Evolutionary conservation across 192 early-diverging fungal genomes (phyloP), one percentile per base, ranked within the genome.

Genomic region (Kappamyces sp.): DNA sequence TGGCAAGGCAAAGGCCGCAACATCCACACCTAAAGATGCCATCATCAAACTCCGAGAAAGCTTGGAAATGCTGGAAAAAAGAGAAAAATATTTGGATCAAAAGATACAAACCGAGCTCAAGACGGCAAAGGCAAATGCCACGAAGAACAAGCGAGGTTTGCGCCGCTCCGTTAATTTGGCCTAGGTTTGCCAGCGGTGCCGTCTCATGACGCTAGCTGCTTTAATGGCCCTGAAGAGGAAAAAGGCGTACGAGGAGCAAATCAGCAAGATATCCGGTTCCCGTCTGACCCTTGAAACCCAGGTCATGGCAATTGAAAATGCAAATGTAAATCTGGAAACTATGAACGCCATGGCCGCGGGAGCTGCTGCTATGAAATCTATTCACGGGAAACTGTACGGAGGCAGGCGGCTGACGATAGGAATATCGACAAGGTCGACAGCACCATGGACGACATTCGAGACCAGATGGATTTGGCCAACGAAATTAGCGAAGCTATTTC

Each of bases 401-500:
- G 14, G 6, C 33, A 50, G 5, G 4, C 41, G 9, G n/a, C 37
- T 59, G 36, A 35, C 42, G 36, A 35, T 59, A 91, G 86, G 77
- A 77, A 91, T 63, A 91, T 94, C 49, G 84, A 93, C 66, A 95
- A 90, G 80, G 93, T 99, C 31, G 96, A 99, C 64, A 76, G 78
- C 39, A 93, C 87, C 8, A 93, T 94, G 91, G 96, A 99, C 61
- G 91, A 93, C 49, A 93, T 99, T 59, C 83, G 89, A 33, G 96
- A 99, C 59, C 93, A 99, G 68, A 95, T 96, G 89, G 91, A 94
- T 60, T 66, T 94, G 59, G 89, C 93, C 14, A 92, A 93, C 64
- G 96, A 96, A 71, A 84, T 99, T 7, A 88, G 85, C 12, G 89
- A 93, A 38, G 93, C 91, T 5, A 92, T 99, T 63, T 86, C 91